phyloP scores from a whole-genome alignment of 225 moss, liverwort and hornwort species.

The Climacium dendroides region DNA sequence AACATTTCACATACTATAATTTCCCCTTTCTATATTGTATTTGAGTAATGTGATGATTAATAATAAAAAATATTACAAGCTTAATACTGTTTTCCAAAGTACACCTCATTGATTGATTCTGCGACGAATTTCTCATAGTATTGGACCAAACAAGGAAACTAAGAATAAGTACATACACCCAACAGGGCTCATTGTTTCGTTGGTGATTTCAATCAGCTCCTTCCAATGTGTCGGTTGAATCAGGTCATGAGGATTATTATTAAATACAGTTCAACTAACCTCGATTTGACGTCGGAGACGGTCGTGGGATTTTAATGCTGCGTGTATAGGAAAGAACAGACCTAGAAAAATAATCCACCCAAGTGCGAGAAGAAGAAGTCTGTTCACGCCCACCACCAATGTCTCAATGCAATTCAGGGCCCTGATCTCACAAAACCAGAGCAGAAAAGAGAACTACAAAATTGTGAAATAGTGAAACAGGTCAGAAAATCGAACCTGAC shows the following conservation, averaged over 20 bases:
- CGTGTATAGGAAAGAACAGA: slow-evolving; percentile 80
- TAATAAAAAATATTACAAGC: background rate
- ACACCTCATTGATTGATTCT: background rate
- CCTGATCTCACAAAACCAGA: background rate
- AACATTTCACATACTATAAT: background rate
- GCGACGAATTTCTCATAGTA: background rate
- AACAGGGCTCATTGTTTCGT: background rate
- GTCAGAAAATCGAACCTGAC: slow-evolving; percentile 38
- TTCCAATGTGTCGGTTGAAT: background rate
- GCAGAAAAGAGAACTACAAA: background rate
- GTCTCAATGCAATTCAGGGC: background rate
- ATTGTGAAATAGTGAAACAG: background rate
- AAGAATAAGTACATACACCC: background rate
- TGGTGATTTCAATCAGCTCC: background rate
- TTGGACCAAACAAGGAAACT: background rate
- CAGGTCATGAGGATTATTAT: background rate
- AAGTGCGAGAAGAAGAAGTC: slow-evolving; percentile 55
- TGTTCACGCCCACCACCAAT: slow-evolving; percentile 25
- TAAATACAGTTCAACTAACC: slow-evolving; percentile 27
- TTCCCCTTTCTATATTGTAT: background rate
- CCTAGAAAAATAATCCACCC: slow-evolving; percentile 87
- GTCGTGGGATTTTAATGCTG: slow-evolving; percentile 52
- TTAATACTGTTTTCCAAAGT: background rate
- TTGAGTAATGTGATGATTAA: background rate
- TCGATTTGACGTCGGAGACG: slow-evolving; percentile 62